Conservation (phyloP, 2,329 filamentous ascomycete genomes). For the Penicillium vulpinum region DNA sequence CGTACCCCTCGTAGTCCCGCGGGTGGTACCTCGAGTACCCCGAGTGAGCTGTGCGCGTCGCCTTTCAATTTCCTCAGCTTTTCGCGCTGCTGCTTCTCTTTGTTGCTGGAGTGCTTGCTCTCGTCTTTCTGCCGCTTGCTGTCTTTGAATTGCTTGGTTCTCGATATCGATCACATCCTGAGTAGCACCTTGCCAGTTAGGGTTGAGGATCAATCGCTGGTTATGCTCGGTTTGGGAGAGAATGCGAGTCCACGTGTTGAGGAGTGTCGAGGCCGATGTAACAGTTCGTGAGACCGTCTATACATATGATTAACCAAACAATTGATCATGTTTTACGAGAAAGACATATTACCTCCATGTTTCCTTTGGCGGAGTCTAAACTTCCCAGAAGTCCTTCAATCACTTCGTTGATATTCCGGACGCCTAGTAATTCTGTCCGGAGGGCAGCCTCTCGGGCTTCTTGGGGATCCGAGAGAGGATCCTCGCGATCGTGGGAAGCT, state of each 20-base stretch:
- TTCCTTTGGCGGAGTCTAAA: constrained; percentile 49
- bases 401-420: constrained; percentile 82
- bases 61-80: constrained; percentile 52
- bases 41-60: constrained; percentile 38
- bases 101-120: constrained; percentile 77
- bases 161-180: constrained; percentile 86
- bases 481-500: constrained; percentile 45
- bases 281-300: constrained; percentile 85
- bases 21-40: constrained; percentile 31
- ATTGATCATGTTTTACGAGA: not conserved
- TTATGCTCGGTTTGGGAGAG: constrained; percentile 97
- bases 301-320: not conserved
- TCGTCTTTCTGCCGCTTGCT: constrained; percentile 74
- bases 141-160: constrained; percentile 70
- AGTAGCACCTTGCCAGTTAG: constrained; percentile 83
- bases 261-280: constrained; percentile 78
- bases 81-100: constrained; percentile 64
- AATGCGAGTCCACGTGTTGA: constrained; percentile 95
- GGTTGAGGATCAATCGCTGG: constrained; percentile 84
- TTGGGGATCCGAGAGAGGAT: constrained; percentile 61
- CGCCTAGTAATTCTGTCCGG: constrained; percentile 75
- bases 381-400: constrained; percentile 63
- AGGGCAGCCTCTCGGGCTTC: constrained; percentile 72
- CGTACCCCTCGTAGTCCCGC: constrained; percentile 37
- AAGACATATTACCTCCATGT: constrained; percentile 46